Base-by-base conservation (phyloP, 2,329 filamentous ascomycete species). In the Neospermospora avenae region DNA sequence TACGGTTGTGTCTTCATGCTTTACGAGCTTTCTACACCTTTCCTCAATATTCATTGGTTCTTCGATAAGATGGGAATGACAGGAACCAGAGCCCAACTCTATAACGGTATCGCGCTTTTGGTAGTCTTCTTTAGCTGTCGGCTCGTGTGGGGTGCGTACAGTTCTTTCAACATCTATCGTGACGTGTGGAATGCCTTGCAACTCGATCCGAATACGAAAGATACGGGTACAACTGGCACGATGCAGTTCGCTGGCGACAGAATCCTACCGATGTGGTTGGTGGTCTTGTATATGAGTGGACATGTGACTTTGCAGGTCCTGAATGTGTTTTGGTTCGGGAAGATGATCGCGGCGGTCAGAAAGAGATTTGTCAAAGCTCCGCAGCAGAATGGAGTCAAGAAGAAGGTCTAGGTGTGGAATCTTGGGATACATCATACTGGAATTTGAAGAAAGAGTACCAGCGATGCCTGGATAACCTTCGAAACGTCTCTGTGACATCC, bases 21-120 rank as follows among this genome's bases (percentile, higher is more conserved):
- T 55, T 93, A 91, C 81, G 90, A 95, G 74, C 81, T 95, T 25
- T 92, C 89, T 16, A 89, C 87, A 2, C 90, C 90, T 7, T 92
- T 93, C 73, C 81, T 93, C 61, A 95, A 95, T 72, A 82, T 93
- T 68, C 90, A 95, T 77, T 95, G 90, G 90, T 93, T 95, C 77
- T 89, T 88, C 76, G 90, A 93, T 75, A 93, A 95, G 77, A 77
- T 93, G 60, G 81, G 84, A 69, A 85, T 91, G 80, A 93, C 90
- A 0, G 90, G 90, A 31, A 85, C 86, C 24, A 81, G 79, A 60
- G 74, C 84, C 24, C 90, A 95, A 76, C 81, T 92, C n/a, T 86
- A 90, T 75, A 93, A 93, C 69, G 90, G 90, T 65, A 78, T 91
- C 62, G 69, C 83, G 55, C 82, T 93, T 3, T 82, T 93, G 51